Evolutionary conservation across 2,329 filamentous ascomycete species (phyloP), one percentile per base, ranked within the genome.

Genomic region (Cladosporium sphaerospermum): DNA sequence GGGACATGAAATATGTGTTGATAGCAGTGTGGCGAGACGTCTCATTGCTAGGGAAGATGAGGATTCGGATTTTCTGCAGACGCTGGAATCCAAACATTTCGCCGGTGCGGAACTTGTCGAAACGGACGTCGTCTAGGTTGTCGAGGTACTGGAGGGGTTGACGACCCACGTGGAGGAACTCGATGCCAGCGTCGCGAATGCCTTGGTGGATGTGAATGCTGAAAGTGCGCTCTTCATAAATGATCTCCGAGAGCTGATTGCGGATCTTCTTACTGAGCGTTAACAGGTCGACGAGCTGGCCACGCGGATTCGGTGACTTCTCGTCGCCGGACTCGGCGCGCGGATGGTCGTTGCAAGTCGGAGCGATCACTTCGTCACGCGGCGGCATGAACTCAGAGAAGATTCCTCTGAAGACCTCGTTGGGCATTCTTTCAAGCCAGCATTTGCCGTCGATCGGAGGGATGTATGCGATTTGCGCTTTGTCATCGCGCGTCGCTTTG

Each of bases 141-240:
- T 59, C 55, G 18, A 55, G 55, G 49, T 64, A 67, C 32, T 65
- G 64, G 2, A 68, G 57, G 6, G 59, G 62, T 54, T 68, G 65
- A 34, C 62, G 59, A 9, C 66, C 64, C 13, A 58, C 48, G 44
- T 67, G 53, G 16, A 66, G 55, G 43, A 67, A 62, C 45, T 68
- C 66, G 51, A 67, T 57, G 16, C 66, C 65, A 9, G 62, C 63
- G 13, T 52, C 33, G 11, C 45, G 37, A 23, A 62, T 47, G 16
- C 63, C 64, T 45, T 63, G 59, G 41, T 67, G 63, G 7, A 66
- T 59, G 49, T 67, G 64, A 31, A 65, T 55, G 48, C 56, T 54
- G 55, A 65, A 65, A 14, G 45, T 50, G 52, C 61, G 62, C 56
- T 67, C 65, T 34, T 64, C 56, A 44, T 67, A 67, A 4, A 65